phyloP scores from a whole-genome alignment of 768 basidiomycete species.

The Crassisporium funariophilum region DNA sequence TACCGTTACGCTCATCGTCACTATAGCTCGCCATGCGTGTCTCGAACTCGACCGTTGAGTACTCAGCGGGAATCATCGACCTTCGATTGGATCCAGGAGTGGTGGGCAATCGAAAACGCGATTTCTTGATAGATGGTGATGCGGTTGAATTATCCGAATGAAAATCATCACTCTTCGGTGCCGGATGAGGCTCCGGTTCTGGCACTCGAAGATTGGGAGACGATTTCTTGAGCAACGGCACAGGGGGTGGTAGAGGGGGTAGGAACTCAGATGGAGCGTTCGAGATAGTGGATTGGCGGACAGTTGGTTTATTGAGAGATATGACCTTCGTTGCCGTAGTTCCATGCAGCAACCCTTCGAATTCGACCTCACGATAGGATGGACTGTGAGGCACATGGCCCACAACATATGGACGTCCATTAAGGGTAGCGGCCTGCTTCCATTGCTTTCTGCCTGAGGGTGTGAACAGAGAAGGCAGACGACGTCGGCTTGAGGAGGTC shows the following conservation, averaged over 20 bases:
- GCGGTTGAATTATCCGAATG: constrained; percentile 33
- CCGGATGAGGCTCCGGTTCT: constrained; percentile 21
- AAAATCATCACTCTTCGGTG: constrained; percentile 36
- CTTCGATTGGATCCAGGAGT: constrained; percentile 52
- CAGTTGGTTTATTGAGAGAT: constrained; percentile 34
- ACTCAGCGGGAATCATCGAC: constrained; percentile 69
- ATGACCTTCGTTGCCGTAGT: constrained; percentile 50
- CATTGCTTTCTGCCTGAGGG: constrained; percentile 59
- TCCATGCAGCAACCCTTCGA: constrained; percentile 71
- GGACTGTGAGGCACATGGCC: constrained; percentile 57
- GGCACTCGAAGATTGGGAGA: constrained; percentile 22
- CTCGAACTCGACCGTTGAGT: constrained; percentile 82
- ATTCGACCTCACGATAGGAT: constrained; percentile 69
- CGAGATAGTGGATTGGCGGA: constrained; percentile 18
- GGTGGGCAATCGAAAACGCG: constrained; percentile 63
- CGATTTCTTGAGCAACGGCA: constrained; percentile 17
- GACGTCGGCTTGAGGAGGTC: constrained; percentile 52
- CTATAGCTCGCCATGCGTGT: constrained; percentile 72
- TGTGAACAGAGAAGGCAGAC: constrained; percentile 71
- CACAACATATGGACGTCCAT: constrained; percentile 74
- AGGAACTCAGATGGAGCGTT: constrained; percentile 13
- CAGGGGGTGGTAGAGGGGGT: constrained; percentile 19
- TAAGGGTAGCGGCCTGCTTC: constrained; percentile 83
- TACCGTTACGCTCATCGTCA: constrained; percentile 44
- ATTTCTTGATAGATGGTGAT: constrained; percentile 40